phyloP scores from a whole-genome alignment of 805 yeast species.

The Tetrapisispora arboricola region DNA sequence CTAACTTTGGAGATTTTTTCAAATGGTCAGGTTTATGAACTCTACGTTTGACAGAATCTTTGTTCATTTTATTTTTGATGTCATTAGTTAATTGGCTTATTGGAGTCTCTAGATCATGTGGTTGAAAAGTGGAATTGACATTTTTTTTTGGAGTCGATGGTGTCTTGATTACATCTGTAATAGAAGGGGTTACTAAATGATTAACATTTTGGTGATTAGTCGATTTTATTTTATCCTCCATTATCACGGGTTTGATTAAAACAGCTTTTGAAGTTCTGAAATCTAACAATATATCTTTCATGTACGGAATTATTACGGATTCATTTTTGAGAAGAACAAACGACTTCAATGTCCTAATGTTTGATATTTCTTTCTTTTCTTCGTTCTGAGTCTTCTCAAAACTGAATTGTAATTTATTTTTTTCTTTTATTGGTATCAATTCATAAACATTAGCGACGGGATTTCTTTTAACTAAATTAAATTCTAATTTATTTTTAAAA shows the following conservation, averaged over 20 bases:
- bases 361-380: slow-evolving; percentile 13
- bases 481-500: slow-evolving; percentile 41
- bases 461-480: slow-evolving; percentile 21
- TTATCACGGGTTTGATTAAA: not conserved
- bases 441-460: slow-evolving; percentile 16
- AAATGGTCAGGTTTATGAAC: slow-evolving; percentile 1
- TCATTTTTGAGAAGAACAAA: slow-evolving; percentile 47
- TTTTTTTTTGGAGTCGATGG: slow-evolving; percentile 1
- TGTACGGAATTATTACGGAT: slow-evolving; percentile 51
- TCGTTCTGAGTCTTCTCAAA: not conserved
- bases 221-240: not conserved
- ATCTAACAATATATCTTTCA: slow-evolving; percentile 53
- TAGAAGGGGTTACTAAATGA: not conserved
- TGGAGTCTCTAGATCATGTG: not conserved
- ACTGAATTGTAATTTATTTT: slow-evolving; percentile 1
- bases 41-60: not conserved
- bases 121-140: not conserved
- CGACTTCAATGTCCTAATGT: slow-evolving; percentile 15
- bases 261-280: slow-evolving; percentile 38
- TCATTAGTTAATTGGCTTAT: not conserved
- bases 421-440: slow-evolving; percentile 9
- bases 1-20: not conserved
- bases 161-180: not conserved
- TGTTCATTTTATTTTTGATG: not conserved
- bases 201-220: not conserved